A percentile compares a stretch with the other conserved stretches of the same genome.
Evolutionary conservation across 768 basidiomycete species (phyloP).

Genomic region (Mycena crocata): DNA sequence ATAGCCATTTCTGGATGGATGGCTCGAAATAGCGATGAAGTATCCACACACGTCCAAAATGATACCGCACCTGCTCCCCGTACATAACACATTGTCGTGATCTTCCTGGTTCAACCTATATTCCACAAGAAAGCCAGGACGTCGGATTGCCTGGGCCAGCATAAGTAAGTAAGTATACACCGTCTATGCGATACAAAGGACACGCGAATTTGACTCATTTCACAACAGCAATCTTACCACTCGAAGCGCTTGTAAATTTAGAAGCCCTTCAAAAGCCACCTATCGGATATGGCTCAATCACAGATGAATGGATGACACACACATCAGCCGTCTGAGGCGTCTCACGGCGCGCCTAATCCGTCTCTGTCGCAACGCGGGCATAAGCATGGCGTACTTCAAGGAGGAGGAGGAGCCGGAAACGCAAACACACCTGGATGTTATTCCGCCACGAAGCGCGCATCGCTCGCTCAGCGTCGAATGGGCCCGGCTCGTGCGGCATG

Average conservation of each 20-base stretch:
- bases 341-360: not conserved
- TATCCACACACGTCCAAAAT: no score
- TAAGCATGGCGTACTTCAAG: not conserved
- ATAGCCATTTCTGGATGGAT: no score
- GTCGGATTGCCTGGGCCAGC: no score
- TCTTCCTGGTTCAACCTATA: no score
- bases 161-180: no score
- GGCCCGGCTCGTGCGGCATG: conserved; percentile 7
- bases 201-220: no score
- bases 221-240: conserved; percentile 2
- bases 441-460: not conserved
- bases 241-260: conserved; percentile 10
- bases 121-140: no score
- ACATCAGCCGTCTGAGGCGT: conserved; percentile 13
- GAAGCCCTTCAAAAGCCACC: not conserved
- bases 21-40: no score
- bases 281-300: not conserved
- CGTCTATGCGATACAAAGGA: no score
- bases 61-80: no score
- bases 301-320: not conserved
- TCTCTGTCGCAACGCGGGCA: not conserved
- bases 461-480: not conserved
- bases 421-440: conserved; percentile 15
- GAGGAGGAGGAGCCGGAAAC: not conserved
- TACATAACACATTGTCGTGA: no score